phyloP scores from a whole-genome alignment of 2,329 filamentous ascomycete genomes.

The Diaporthe vexans region DNA sequence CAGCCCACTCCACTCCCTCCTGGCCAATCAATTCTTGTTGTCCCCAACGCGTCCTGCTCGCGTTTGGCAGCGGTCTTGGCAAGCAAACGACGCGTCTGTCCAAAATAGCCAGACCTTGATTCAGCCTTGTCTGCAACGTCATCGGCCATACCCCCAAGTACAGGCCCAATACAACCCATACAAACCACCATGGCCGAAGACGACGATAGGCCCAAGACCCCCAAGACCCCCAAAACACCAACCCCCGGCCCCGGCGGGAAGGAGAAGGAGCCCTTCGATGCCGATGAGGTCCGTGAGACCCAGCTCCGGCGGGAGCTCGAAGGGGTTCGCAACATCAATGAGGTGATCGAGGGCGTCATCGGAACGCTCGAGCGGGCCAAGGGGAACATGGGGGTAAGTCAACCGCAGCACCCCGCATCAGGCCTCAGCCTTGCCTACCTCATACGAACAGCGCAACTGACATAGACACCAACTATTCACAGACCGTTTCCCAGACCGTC shows the following conservation, averaged over 20 bases:
- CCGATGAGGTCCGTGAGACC: conserved; percentile 78
- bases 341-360: conserved; percentile 84
- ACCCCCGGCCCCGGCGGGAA: conserved; percentile 50
- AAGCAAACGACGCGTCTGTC: neutral
- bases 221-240: conserved; percentile 54
- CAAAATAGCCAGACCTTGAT: neutral
- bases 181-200: conserved; percentile 55
- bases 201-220: conserved; percentile 53
- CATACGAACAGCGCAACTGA: neutral
- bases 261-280: conserved; percentile 66
- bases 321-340: conserved; percentile 87
- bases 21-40: neutral
- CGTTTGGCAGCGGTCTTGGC: neutral
- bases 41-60: neutral
- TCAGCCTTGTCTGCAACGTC: conserved; percentile 32
- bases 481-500: conserved; percentile 90
- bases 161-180: neutral
- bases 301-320: conserved; percentile 84
- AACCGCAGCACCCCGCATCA: neutral
- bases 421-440: neutral
- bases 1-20: neutral
- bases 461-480: conserved; percentile 35
- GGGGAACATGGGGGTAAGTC: conserved; percentile 80
- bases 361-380: conserved; percentile 79
- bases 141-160: neutral